Evolutionary conservation across 495 filamentous ascomycete genomes (phyloP).

Genomic region (Penicillium simplicissimum): DNA sequence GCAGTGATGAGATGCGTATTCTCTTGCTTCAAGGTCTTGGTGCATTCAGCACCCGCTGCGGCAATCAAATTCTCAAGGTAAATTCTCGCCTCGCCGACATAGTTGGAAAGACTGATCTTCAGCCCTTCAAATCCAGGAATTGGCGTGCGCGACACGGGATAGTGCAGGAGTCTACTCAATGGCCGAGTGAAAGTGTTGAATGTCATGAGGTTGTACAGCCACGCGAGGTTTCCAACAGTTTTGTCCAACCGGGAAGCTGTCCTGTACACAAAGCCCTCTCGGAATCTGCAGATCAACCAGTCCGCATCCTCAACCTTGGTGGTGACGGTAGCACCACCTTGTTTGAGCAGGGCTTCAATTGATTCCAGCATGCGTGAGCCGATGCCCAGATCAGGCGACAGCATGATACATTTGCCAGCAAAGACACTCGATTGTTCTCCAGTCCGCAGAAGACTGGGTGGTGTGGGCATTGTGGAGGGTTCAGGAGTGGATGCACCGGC

Average conservation of each 20-base stretch:
- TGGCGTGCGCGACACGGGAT: slow-evolving; percentile 72
- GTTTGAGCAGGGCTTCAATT: slow-evolving; percentile 66
- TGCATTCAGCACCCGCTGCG: slow-evolving; percentile 81
- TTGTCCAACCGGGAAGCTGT: slow-evolving; percentile 72
- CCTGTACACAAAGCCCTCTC: slow-evolving; percentile 77
- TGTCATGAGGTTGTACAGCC: slow-evolving; percentile 90
- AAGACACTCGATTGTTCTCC: slow-evolving; percentile 52
- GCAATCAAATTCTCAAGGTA: slow-evolving; percentile 91
- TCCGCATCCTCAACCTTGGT: slow-evolving; percentile 68
- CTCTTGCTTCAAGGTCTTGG: slow-evolving; percentile 87
- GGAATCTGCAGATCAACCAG: slow-evolving; percentile 82
- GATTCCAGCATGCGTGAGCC: slow-evolving; percentile 62
- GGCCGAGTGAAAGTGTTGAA: slow-evolving; percentile 86
- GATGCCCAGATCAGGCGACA: slow-evolving; percentile 69
- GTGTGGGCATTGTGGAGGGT: slow-evolving; percentile 54
- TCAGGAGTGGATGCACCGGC: slow-evolving; percentile 71
- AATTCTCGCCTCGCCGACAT: slow-evolving; percentile 87
- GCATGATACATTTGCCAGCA: slow-evolving; percentile 54
- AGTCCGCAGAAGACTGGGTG: slow-evolving; percentile 37
- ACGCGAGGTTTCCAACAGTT: slow-evolving; percentile 86
- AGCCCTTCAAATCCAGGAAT: slow-evolving; percentile 77
- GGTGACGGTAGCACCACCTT: slow-evolving; percentile 68
- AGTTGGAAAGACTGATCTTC: slow-evolving; percentile 89
- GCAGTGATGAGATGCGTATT: slow-evolving; percentile 97
- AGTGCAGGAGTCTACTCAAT: slow-evolving; percentile 78